Conservation (phyloP, 257 asterid species). For the Coffea canephora region DNA sequence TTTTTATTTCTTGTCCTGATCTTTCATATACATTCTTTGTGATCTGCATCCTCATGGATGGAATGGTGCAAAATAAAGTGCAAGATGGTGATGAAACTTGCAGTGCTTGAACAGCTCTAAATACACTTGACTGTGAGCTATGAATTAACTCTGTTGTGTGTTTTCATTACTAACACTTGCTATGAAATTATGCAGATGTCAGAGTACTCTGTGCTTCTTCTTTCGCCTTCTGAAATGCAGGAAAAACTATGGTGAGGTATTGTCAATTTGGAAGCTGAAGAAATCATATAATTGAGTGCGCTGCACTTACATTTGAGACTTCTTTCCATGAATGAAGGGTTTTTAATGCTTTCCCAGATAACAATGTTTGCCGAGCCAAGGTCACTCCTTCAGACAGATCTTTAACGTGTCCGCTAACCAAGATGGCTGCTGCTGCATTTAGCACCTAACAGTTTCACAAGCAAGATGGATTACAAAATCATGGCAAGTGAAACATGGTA, state of each 20-base stretch:
- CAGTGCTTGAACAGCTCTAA: not conserved
- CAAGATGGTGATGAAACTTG: not conserved
- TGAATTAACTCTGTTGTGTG: not conserved
- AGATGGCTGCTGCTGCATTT: slow-evolving; percentile 87
- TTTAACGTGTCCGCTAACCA: slow-evolving; percentile 66
- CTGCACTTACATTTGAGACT: slow-evolving; percentile 59
- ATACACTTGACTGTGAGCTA: no score
- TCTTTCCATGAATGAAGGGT: slow-evolving; percentile 73
- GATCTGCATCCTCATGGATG: not conserved
- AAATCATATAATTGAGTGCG: not conserved
- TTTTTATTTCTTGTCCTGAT: not conserved
- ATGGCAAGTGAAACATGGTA: not conserved
- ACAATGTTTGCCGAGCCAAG: slow-evolving; percentile 60
- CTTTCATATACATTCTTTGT: not conserved
- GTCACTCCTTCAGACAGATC: slow-evolving; percentile 68
- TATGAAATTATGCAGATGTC: slow-evolving; percentile 7
- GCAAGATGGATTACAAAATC: not conserved
- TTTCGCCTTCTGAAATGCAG: slow-evolving; percentile 42
- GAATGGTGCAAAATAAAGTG: not conserved
- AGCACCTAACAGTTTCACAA: slow-evolving; percentile 46
- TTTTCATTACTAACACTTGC: not conserved
- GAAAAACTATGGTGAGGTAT: slow-evolving; percentile 1
- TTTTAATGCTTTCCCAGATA: slow-evolving; percentile 68
- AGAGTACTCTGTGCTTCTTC: slow-evolving; percentile 22
- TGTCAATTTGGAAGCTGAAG: not conserved